phyloP scores from a whole-genome alignment of 805 yeast species.

The Nakazawaea wyomingensis region DNA sequence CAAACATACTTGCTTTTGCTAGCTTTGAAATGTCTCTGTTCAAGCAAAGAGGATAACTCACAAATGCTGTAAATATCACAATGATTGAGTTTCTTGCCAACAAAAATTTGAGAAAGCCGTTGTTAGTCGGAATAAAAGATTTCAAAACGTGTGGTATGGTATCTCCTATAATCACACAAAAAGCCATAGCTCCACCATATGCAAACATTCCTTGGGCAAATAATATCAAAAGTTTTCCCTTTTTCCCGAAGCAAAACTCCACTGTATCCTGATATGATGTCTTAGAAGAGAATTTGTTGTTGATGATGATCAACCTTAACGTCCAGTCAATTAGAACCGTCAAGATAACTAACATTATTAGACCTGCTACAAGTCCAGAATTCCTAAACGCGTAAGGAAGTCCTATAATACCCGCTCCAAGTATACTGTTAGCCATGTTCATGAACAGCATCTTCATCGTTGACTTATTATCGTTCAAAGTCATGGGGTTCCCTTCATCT shows the following conservation, averaged over 20 bases:
- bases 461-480: conserved; percentile 34
- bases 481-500: conserved; percentile 3
- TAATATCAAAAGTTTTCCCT: conserved; percentile 64
- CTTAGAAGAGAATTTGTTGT: conserved; percentile 72
- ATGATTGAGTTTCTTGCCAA: conserved; percentile 70
- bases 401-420: conserved; percentile 95
- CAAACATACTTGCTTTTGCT: conserved; percentile 84
- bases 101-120: conserved; percentile 45
- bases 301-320: conserved; percentile 66
- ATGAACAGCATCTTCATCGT: conserved; percentile 83
- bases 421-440: conserved; percentile 94
- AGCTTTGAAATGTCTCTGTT: conserved; percentile 76
- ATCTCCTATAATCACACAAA: conserved; percentile 91
- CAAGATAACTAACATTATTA: conserved; percentile 51
- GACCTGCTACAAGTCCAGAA: conserved; percentile 74
- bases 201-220: conserved; percentile 85
- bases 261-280: conserved; percentile 84
- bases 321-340: conserved; percentile 88
- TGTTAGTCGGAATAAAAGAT: conserved; percentile 49
- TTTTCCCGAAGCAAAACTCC: conserved; percentile 66
- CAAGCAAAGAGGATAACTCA: conserved; percentile 80
- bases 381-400: conserved; percentile 85
- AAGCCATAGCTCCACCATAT: conserved; percentile 91
- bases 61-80: conserved; percentile 56
- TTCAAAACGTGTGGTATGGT: conserved; percentile 86